A percentile compares a stretch with the other conserved stretches of the same genome.
Conservation (phyloP, 192 early-diverging fungal species). For the Gigaspora rosea region DNA sequence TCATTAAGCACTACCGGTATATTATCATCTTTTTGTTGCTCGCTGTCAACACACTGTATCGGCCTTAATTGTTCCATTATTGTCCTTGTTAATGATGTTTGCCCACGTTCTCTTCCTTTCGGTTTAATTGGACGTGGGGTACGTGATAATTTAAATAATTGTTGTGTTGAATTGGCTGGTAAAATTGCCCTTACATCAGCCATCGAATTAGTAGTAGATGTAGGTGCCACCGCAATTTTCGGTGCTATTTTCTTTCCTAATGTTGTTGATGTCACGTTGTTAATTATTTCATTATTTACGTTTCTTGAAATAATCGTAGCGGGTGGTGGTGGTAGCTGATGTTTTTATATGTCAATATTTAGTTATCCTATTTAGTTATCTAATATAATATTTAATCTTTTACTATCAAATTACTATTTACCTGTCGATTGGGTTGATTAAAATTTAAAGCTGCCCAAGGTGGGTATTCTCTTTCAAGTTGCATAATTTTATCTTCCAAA, state of each 20-base stretch:
- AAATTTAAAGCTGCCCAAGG: slow-evolving; percentile 80
- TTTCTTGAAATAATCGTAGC: slow-evolving; percentile 40
- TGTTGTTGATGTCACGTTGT: not conserved
- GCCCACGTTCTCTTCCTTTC: slow-evolving; percentile 49
- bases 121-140: slow-evolving; percentile 34
- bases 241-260: slow-evolving; percentile 3
- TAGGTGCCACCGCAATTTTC: not conserved
- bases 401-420: slow-evolving; percentile 28
- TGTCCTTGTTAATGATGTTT: slow-evolving; percentile 56
- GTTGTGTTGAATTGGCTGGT: slow-evolving; percentile 6
- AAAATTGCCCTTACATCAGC: slow-evolving; percentile 8
- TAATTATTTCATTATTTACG: slow-evolving; percentile 39
- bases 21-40: not conserved
- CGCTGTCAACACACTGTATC: not conserved
- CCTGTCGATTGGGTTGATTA: slow-evolving; percentile 65
- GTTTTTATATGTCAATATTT: not conserved
- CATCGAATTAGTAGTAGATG: not conserved
- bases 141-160: slow-evolving; percentile 14
- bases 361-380: not conserved
- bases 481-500: slow-evolving; percentile 76
- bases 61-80: slow-evolving; percentile 56
- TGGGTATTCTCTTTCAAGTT: slow-evolving; percentile 75
- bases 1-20: too few species aligned
- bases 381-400: not conserved
- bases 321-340: slow-evolving; percentile 38